Percentiles rank a stretch among this genome's conserved stretches.
phyloP scores from a whole-genome alignment of 1,139 yeast genomes.

The Lodderomyces parapsilosis region DNA sequence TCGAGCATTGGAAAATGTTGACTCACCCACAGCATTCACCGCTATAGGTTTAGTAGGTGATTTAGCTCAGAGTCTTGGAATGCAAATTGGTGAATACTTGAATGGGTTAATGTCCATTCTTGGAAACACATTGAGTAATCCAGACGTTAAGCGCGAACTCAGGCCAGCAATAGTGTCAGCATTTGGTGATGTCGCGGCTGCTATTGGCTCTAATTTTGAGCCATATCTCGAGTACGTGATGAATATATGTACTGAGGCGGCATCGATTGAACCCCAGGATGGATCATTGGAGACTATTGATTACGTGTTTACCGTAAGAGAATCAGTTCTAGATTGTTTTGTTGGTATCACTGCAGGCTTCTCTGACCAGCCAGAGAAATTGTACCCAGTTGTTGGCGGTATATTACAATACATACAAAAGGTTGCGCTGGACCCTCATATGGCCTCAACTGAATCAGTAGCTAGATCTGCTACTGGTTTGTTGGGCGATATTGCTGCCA shows the following conservation, averaged over 20 bases:
- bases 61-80: conserved; percentile 87
- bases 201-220: conserved; percentile 73
- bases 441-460: conserved; percentile 61
- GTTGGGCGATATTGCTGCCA: conserved; percentile 87
- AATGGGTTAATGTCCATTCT: conserved; percentile 80
- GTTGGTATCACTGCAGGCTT: conserved; percentile 93
- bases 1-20: conserved; percentile 76
- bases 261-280: conserved; percentile 53
- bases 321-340: conserved; percentile 88
- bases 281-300: conserved; percentile 74
- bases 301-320: conserved; percentile 69
- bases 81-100: conserved; percentile 67
- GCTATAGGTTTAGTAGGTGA: conserved; percentile 98
- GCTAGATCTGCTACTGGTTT: conserved; percentile 82
- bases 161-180: conserved; percentile 91
- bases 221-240: conserved; percentile 79
- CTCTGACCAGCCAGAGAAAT: conserved; percentile 62
- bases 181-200: conserved; percentile 93
- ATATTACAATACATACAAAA: conserved; percentile 68
- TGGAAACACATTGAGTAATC: conserved; percentile 66
- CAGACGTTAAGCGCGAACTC: conserved; percentile 70
- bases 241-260: conserved; percentile 63
- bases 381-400: conserved; percentile 64
- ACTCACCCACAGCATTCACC: conserved; percentile 77
- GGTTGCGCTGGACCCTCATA: conserved; percentile 58